Percentiles rank a stretch among this genome's conserved stretches.
phyloP scores from a whole-genome alignment of 331 rosid genomes.

The Dryas integrifolia region DNA sequence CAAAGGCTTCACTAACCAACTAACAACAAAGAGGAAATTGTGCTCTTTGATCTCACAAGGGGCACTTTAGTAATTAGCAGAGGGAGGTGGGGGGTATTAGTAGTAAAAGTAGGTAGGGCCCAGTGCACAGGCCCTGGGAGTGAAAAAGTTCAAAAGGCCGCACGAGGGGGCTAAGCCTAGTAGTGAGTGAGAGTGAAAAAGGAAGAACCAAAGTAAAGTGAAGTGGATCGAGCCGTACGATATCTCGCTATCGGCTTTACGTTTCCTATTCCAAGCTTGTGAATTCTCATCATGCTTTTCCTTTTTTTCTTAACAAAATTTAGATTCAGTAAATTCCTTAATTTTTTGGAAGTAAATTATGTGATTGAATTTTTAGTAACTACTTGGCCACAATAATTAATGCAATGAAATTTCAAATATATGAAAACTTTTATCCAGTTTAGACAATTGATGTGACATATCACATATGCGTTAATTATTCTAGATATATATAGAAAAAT shows the following conservation, averaged over 20 bases:
- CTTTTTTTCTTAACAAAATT: neutral
- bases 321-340: no score
- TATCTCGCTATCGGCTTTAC: neutral
- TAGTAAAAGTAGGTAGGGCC: conserved; percentile 19
- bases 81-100: neutral
- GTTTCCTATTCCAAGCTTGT: neutral
- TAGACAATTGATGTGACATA: neutral
- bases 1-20: neutral
- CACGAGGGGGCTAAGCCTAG: no score
- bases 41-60: neutral
- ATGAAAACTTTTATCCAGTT: neutral
- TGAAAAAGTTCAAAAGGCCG: no score
- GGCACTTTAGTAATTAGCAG: neutral
- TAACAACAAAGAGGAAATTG: neutral
- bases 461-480: no score
- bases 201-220: neutral
- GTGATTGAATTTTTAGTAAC: no score
- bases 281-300: neutral
- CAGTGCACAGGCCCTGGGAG: neutral
- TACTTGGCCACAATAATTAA: neutral
- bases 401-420: no score
- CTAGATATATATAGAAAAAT: no score
- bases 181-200: neutral
- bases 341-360: no score
- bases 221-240: neutral